Evolutionary conservation across 176 grass and related monocot genomes (phyloP).

Genomic region (Eragrostis curvula): DNA sequence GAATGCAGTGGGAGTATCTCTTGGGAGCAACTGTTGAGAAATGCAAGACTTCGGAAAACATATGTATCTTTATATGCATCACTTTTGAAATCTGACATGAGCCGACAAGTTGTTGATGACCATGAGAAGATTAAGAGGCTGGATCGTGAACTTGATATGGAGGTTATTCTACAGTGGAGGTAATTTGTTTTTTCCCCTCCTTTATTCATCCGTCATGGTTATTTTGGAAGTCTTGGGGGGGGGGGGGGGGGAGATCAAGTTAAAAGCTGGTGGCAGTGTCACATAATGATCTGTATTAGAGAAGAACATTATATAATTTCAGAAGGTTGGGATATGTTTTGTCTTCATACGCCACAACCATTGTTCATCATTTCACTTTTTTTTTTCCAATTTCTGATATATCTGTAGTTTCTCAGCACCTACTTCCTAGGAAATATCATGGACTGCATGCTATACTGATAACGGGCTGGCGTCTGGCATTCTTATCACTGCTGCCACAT

Average conservation of each 20-base stretch:
- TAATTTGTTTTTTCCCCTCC: conserved; percentile 30
- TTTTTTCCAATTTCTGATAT: neutral
- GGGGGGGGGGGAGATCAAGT: conserved; percentile 12
- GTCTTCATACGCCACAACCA: neutral
- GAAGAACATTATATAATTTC: conserved; percentile 16
- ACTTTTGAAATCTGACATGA: conserved; percentile 80
- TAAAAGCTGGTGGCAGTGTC: conserved; percentile 3
- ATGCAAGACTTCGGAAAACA: conserved; percentile 73
- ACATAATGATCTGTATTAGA: conserved; percentile 19
- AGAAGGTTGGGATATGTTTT: neutral
- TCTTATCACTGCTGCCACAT: neutral
- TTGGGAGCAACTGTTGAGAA: conserved; percentile 90
- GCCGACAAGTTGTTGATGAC: conserved; percentile 70
- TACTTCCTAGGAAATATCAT: neutral
- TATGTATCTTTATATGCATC: conserved; percentile 96
- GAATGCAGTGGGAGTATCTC: conserved; percentile 77
- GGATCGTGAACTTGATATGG: conserved; percentile 90
- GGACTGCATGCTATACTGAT: neutral
- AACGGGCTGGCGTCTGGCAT: neutral
- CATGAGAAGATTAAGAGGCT: conserved; percentile 76
- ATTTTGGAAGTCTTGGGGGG: conserved; percentile 9
- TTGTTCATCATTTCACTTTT: neutral
- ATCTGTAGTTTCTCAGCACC: neutral
- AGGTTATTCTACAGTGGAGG: conserved; percentile 99
- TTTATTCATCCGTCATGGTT: conserved; percentile 19